These are phyloP conservation scores for Saccharomycopsis olivae DNA, from an alignment of 805 yeast species.

Conservation along the genomic window DNA sequence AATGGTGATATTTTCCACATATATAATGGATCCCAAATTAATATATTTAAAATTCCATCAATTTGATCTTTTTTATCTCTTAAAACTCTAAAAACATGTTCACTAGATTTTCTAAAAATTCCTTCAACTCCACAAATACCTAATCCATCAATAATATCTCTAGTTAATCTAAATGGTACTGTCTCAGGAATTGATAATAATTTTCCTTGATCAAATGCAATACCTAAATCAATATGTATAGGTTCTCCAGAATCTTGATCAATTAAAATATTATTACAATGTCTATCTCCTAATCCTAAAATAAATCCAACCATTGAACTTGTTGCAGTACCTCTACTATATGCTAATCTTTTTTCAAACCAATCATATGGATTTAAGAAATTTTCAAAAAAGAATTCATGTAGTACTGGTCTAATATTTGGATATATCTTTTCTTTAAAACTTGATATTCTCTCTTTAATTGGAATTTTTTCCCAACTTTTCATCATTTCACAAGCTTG, in stretches of 20 bases:
- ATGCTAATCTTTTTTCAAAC: conserved; percentile 54
- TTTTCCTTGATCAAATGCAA: conserved; percentile 92
- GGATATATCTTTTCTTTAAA: conserved; percentile 36
- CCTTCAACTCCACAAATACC: conserved; percentile 84
- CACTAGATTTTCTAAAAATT: conserved; percentile 60
- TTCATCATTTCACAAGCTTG: conserved; percentile 60
- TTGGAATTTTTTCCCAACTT: conserved; percentile 37
- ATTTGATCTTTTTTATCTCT: conserved; percentile 59
- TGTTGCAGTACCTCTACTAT: conserved; percentile 72
- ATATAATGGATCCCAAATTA: conserved; percentile 87
- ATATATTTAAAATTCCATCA: conserved; percentile 70
- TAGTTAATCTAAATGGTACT: conserved; percentile 88
- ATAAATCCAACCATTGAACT: conserved; percentile 81
- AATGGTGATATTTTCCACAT: conserved; percentile 84
- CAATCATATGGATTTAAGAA: conserved; percentile 63
- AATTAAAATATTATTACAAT: conserved; percentile 79
- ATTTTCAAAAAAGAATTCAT: conserved; percentile 57
- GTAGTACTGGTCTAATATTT: conserved; percentile 55
- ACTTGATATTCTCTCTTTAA: conserved; percentile 31
- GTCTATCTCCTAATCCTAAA: conserved; percentile 92
- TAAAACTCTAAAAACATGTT: conserved; percentile 58
- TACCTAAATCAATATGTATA: conserved; percentile 91
- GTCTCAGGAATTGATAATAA: conserved; percentile 79
- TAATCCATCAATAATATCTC: conserved; percentile 74
- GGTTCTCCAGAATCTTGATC: conserved; percentile 83